Percentiles rank a stretch among this genome's conserved stretches.
These are phyloP conservation scores for Achaetomiella virescens DNA, from an alignment of 495 filamentous ascomycete species.

Conservation along the genomic window DNA sequence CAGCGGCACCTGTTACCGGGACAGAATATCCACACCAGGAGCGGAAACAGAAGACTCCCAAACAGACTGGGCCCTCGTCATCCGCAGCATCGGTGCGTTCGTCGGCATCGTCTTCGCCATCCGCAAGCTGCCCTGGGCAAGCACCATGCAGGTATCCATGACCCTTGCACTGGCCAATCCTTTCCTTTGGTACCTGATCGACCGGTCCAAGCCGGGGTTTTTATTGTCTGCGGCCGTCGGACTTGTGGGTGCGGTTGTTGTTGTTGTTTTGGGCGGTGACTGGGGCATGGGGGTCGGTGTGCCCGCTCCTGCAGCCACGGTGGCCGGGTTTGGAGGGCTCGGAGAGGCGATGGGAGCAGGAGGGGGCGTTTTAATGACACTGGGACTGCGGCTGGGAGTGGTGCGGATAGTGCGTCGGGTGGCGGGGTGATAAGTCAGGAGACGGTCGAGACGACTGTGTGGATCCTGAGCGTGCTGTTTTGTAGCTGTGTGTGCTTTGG, in stretches of 20 bases:
- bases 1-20: not conserved
- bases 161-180: slow-evolving; percentile 90
- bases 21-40: no score
- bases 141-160: slow-evolving; percentile 84
- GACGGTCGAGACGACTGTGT: slow-evolving; percentile 70
- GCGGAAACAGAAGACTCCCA: slow-evolving; percentile 4
- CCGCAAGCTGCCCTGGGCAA: slow-evolving; percentile 87
- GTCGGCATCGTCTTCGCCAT: slow-evolving; percentile 96
- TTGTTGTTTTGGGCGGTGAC: not conserved
- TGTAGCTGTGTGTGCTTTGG: slow-evolving; percentile 94
- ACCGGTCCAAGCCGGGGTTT: slow-evolving; percentile 81
- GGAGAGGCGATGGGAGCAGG: not conserved
- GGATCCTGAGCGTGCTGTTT: slow-evolving; percentile 89
- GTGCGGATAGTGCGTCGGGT: slow-evolving; percentile 19
- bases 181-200: slow-evolving; percentile 91
- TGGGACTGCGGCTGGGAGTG: not conserved
- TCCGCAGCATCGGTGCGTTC: slow-evolving; percentile 87
- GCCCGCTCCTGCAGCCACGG: not conserved
- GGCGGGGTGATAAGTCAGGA: slow-evolving; percentile 56
- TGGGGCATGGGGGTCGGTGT: not conserved
- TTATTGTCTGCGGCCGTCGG: slow-evolving; percentile 66
- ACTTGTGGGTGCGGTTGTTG: slow-evolving; percentile 59
- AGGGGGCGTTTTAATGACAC: not conserved
- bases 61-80: slow-evolving; percentile 71
- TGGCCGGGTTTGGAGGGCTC: not conserved